These are phyloP conservation scores for Globisporangium alternatum DNA, from an alignment of 352 stramenopile species.

Conservation along the genomic window DNA sequence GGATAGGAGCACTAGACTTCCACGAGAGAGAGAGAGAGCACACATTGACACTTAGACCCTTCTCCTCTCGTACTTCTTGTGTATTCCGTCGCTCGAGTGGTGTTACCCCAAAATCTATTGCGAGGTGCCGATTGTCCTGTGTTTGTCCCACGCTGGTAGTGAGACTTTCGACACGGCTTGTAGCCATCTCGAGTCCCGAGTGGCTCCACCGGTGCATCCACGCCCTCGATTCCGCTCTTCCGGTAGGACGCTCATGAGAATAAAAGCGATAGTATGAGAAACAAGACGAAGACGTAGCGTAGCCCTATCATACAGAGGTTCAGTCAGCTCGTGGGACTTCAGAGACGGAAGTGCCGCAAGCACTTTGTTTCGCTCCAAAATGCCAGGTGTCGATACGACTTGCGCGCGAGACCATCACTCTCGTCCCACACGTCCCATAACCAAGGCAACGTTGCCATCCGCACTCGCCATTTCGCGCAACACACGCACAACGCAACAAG, in stretches of 20 bases:
- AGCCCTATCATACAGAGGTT: no score
- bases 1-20: constrained; percentile 2
- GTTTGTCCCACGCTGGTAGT: no score
- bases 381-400: not conserved
- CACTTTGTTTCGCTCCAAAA: constrained; percentile 9
- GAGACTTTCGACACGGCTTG: no score
- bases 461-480: not conserved
- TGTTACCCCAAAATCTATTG: not conserved
- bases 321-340: no score
- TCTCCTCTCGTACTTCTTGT: not conserved
- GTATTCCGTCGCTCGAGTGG: not conserved
- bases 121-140: no score
- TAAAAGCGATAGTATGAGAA: no score
- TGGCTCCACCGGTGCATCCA: no score
- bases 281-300: no score
- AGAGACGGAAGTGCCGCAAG: not conserved
- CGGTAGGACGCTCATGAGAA: no score
- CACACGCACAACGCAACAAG: not conserved
- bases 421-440: not conserved
- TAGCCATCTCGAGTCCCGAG: no score
- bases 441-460: not conserved
- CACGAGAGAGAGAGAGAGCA: not conserved
- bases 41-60: not conserved
- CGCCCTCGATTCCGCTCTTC: no score
- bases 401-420: constrained; percentile 14